These are phyloP conservation scores for Castanea crenata DNA, from an alignment of 306 rosid species.

Conservation along the genomic window DNA sequence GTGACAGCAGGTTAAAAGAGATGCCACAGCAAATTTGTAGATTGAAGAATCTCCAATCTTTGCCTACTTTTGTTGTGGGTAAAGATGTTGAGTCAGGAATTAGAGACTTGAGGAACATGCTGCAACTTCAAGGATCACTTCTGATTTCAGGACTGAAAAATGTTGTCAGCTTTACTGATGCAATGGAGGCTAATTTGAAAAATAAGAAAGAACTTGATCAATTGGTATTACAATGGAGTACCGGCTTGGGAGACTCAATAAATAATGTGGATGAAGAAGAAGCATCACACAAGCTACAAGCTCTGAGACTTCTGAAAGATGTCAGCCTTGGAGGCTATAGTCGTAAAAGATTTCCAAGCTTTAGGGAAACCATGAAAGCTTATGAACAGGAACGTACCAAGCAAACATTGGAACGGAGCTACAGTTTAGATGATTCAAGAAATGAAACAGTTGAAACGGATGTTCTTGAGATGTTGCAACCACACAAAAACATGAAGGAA, in stretches of 20 bases:
- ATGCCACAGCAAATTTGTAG: slow-evolving; percentile 30
- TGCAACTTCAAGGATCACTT: slow-evolving; percentile 27
- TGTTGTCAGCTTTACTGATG: slow-evolving; percentile 26
- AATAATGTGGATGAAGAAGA: background rate
- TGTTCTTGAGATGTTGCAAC: slow-evolving; percentile 39
- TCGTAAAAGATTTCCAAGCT: slow-evolving; percentile 19
- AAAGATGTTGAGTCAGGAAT: slow-evolving; percentile 19
- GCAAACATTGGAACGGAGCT: background rate
- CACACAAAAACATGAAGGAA: slow-evolving; percentile 19
- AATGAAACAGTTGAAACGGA: slow-evolving; percentile 22
- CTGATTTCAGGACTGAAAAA: slow-evolving; percentile 27
- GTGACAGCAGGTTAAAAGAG: slow-evolving; percentile 29
- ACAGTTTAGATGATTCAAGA: slow-evolving; percentile 17
- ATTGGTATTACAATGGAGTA: slow-evolving; percentile 28
- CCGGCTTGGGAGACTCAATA: background rate
- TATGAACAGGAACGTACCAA: background rate
- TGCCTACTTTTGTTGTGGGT: slow-evolving; percentile 27
- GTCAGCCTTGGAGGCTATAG: slow-evolving; percentile 4
- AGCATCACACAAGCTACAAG: background rate
- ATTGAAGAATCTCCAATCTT: slow-evolving; percentile 29
- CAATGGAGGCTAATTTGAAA: slow-evolving; percentile 35
- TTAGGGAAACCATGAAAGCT: slow-evolving; percentile 20
- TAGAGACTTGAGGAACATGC: slow-evolving; percentile 17
- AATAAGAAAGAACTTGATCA: slow-evolving; percentile 23
- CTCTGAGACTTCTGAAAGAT: background rate